Evolutionary conservation across 1,284 basidiomycete genomes (phyloP).

Genomic region (Cystobasidium slooffiae): DNA sequence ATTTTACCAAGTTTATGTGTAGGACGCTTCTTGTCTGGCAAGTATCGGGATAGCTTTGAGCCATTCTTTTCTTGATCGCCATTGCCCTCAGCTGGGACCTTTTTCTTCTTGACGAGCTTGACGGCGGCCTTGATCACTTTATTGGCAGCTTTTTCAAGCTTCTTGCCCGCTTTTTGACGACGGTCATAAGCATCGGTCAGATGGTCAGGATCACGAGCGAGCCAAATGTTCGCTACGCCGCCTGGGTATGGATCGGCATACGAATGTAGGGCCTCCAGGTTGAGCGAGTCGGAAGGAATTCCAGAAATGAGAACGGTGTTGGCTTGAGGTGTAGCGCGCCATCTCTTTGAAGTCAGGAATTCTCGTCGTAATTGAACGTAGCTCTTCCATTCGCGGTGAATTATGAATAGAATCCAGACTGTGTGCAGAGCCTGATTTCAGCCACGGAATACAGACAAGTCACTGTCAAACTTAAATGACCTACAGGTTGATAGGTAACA

Average conservation of each 20-base stretch:
- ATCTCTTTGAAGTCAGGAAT: constrained; percentile 64
- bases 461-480: too few relatives aligned
- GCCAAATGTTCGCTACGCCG: constrained; percentile 85
- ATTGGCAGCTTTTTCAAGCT: constrained; percentile 84
- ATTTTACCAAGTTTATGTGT: constrained; percentile 61
- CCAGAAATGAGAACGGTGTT: constrained; percentile 88
- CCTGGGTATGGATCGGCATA: constrained; percentile 75
- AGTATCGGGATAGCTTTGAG: constrained; percentile 11
- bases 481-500: constrained; percentile 74
- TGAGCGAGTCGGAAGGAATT: constrained; percentile 77
- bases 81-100: constrained; percentile 50
- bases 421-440: not conserved
- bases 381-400: constrained; percentile 77
- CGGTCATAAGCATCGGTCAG: constrained; percentile 81
- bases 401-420: constrained; percentile 84
- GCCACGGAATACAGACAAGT: too few relatives aligned
- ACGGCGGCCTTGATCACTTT: constrained; percentile 72
- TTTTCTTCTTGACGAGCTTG: constrained; percentile 61
- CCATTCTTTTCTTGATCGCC: constrained; percentile 28
- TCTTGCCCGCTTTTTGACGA: constrained; percentile 71
- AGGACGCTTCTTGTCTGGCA: constrained; percentile 30
- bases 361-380: constrained; percentile 81
- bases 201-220: constrained; percentile 64
- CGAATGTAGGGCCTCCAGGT: constrained; percentile 66
- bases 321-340: constrained; percentile 69